Evolutionary conservation across 1,139 yeast species (phyloP).

Genomic region (Diutina mesorugosa): DNA sequence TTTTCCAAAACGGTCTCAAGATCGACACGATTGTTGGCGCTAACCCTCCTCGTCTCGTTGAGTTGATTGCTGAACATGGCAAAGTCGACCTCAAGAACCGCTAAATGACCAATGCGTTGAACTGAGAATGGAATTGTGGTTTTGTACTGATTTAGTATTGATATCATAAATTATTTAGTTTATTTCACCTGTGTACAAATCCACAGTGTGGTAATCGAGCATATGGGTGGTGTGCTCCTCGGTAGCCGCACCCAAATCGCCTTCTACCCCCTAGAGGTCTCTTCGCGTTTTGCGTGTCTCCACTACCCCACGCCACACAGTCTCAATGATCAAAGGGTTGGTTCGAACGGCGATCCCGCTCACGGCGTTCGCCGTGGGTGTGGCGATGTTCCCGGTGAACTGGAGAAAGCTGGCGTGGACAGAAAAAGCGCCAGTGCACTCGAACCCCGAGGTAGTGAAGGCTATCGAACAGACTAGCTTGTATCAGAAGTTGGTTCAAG

Average conservation of each 20-base stretch:
- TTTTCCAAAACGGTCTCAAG: background rate
- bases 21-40: background rate
- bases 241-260: background rate
- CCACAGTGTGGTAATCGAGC: background rate
- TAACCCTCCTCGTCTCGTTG: slow-evolving; percentile 4
- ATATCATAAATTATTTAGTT: too few species aligned
- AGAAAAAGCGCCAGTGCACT: slow-evolving; percentile 13
- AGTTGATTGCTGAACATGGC: slow-evolving; percentile 13
- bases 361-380: slow-evolving; percentile 34
- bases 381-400: slow-evolving; percentile 28
- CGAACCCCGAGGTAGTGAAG: slow-evolving; percentile 18
- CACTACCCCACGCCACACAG: background rate
- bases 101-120: background rate
- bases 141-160: background rate
- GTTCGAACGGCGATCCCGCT: slow-evolving; percentile 17
- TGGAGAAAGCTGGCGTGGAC: slow-evolving; percentile 17
- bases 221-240: background rate
- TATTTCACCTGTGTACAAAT: background rate
- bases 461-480: slow-evolving; percentile 19
- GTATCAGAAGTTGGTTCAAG: slow-evolving; percentile 17
- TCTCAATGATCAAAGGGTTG: background rate
- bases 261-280: background rate
- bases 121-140: background rate
- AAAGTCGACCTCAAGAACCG: slow-evolving; percentile 10
- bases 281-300: background rate